A percentile compares a stretch with the other conserved stretches of the same genome.
Evolutionary conservation across 73 alveolate species (phyloP).

Genomic region (Tetrahymena elliotti): DNA sequence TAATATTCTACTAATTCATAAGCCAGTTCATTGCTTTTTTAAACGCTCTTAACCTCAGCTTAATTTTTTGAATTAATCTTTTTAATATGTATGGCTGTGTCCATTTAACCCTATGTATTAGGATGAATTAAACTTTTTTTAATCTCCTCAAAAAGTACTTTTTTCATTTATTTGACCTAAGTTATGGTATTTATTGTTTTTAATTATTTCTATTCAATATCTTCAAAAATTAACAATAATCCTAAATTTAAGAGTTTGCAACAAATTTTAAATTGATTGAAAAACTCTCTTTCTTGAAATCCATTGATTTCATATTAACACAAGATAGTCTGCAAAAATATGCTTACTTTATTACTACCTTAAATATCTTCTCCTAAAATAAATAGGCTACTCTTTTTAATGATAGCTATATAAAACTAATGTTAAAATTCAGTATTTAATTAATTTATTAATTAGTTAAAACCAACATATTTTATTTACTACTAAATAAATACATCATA

Average conservation of each 20-base stretch:
- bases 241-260: not conserved
- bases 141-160: not conserved
- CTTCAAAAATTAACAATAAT: not conserved
- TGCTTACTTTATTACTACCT: no score
- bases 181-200: not conserved
- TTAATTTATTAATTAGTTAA: no score
- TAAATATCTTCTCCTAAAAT: not conserved
- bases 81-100: not conserved
- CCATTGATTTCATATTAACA: not conserved
- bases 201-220: not conserved
- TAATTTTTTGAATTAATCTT: not conserved
- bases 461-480: no score
- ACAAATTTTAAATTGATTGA: not conserved
- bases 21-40: not conserved
- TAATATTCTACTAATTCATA: not conserved
- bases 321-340: not conserved
- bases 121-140: not conserved
- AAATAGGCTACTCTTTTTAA: no score
- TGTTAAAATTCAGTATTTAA: no score
- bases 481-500: no score
- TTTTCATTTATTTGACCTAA: not conserved
- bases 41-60: not conserved
- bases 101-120: not conserved
- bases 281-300: not conserved
- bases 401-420: no score